Evolutionary conservation across 352 stramenopile species (phyloP).

Genomic region (Sclerospora graminicola): DNA sequence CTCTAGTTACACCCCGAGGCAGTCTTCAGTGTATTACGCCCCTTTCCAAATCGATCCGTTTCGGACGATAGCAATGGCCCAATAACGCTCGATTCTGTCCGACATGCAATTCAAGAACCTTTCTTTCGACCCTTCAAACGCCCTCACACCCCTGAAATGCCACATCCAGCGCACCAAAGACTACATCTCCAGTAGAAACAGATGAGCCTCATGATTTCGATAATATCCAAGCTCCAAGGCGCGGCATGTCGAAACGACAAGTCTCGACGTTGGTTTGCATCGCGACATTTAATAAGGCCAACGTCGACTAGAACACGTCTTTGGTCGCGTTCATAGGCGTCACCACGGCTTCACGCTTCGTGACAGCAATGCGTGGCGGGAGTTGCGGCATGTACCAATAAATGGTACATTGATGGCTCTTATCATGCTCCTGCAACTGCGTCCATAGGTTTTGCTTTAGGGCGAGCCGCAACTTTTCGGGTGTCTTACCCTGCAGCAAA

Average conservation of each 20-base stretch:
- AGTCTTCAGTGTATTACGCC: constrained; percentile 21
- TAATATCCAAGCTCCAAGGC: constrained; percentile 77
- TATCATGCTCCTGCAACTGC: constrained; percentile 46
- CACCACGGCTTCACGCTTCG: constrained; percentile 34
- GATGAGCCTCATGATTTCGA: constrained; percentile 75
- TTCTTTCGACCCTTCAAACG: constrained; percentile 11
- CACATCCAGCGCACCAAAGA: constrained; percentile 47
- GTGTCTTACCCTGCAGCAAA: constrained; percentile 50
- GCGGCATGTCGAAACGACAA: constrained; percentile 47
- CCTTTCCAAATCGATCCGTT: constrained; percentile 30
- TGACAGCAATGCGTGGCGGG: constrained; percentile 31
- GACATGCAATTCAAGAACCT: constrained; percentile 20
- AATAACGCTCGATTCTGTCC: constrained; percentile 50
- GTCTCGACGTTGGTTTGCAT: constrained; percentile 33
- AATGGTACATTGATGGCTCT: constrained; percentile 15
- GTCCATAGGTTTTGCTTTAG: constrained; percentile 57
- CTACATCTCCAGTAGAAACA: constrained; percentile 70
- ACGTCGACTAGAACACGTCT: too few species aligned
- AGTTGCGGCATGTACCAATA: too few species aligned
- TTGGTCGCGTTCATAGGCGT: too few species aligned
- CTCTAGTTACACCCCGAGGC: constrained; percentile 14
- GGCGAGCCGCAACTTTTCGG: constrained; percentile 65
- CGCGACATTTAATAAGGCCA: too few species aligned
- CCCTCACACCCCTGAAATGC: constrained; percentile 16
- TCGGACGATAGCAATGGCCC: constrained; percentile 55